Conservation (phyloP, 2,329 filamentous ascomycete genomes). For the Dactylonectria estremocensis region DNA sequence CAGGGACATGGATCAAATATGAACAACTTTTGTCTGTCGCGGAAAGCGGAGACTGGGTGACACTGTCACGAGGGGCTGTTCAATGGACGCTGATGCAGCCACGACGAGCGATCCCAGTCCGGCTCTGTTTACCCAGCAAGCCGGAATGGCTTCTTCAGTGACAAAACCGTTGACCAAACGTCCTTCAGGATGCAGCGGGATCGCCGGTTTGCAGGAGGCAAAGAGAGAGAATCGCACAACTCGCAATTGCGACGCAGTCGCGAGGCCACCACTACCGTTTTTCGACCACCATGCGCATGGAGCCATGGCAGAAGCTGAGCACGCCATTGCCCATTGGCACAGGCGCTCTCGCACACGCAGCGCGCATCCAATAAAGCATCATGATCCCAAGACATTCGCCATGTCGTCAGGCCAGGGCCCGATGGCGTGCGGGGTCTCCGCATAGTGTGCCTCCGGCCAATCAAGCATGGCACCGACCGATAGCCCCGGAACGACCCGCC, state of each 20-base stretch:
- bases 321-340: conserved; percentile 38
- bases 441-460: conserved; percentile 32
- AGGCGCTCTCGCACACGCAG: conserved; percentile 6
- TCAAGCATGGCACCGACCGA: conserved; percentile 37
- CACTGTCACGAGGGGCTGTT: background rate
- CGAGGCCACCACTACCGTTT: background rate
- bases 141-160: background rate
- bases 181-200: background rate
- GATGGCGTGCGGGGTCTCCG: conserved; percentile 49
- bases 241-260: background rate
- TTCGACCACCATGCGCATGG: background rate
- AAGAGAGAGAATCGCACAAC: background rate
- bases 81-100: conserved; percentile 3
- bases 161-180: background rate
- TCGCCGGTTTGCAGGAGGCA: background rate
- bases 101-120: background rate
- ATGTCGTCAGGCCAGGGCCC: conserved; percentile 38
- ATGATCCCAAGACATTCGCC: conserved; percentile 22
- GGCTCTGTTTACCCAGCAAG: background rate
- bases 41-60: conserved; percentile 1
- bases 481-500: conserved; percentile 18
- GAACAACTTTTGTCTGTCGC: background rate
- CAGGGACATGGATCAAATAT: conserved; percentile 2
- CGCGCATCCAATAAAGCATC: conserved; percentile 41
- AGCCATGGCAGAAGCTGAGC: conserved; percentile 25